Conservation (phyloP, 2,329 filamentous ascomycete species). For the Fusarium ramigenum region DNA sequence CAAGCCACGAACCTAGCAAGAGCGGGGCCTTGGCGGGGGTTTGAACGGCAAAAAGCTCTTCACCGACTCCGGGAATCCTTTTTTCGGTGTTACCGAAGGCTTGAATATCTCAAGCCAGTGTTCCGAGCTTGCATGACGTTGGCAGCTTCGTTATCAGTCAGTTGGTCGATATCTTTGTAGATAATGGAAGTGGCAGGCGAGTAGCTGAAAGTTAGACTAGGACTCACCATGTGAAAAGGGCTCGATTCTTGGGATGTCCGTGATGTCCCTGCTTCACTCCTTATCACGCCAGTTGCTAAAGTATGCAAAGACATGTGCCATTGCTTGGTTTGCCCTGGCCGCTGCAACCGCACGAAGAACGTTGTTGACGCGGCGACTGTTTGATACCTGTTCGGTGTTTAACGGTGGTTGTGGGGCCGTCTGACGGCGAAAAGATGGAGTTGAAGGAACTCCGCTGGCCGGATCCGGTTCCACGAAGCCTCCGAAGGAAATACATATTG, state of each 20-base stretch:
- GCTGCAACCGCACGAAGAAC: constrained; percentile 10
- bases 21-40: constrained; percentile 16
- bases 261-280: background rate
- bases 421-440: constrained; percentile 29
- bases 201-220: background rate
- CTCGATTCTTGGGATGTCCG: background rate
- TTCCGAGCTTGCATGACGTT: constrained; percentile 6
- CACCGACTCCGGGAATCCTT: constrained; percentile 19
- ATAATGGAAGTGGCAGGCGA: background rate
- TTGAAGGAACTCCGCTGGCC: constrained; percentile 4
- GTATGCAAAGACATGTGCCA: background rate
- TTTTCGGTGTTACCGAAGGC: constrained; percentile 13
- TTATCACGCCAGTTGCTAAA: background rate
- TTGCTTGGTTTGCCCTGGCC: background rate
- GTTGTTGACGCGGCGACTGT: constrained; percentile 7
- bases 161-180: background rate
- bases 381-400: background rate
- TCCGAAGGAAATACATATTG: background rate
- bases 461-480: constrained; percentile 23
- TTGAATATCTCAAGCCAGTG: background rate
- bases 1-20: constrained; percentile 6
- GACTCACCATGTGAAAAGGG: background rate
- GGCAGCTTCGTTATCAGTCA: background rate
- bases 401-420: constrained; percentile 24
- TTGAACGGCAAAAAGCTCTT: constrained; percentile 3